Conservation (phyloP, 495 filamentous ascomycete species). For the Penicillium cinerascens region DNA sequence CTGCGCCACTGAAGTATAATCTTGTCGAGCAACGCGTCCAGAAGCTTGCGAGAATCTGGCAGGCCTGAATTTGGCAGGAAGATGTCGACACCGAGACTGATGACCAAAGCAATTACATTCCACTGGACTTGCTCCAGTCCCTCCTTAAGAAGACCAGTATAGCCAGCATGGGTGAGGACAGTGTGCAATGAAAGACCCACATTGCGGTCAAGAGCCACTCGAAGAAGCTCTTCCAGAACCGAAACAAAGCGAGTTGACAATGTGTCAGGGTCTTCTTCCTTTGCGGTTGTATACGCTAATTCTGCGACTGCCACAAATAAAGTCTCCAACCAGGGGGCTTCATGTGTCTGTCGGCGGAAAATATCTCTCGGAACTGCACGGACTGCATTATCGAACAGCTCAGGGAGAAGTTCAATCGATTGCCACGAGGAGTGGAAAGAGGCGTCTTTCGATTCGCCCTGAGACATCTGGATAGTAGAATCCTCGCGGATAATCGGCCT, state of each 20-base stretch:
- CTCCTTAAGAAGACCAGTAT: slow-evolving; percentile 42
- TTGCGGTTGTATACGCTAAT: slow-evolving; percentile 40
- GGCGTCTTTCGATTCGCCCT: background rate
- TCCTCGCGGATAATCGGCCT: slow-evolving; percentile 35
- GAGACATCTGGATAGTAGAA: slow-evolving; percentile 6
- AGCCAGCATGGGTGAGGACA: slow-evolving; percentile 40
- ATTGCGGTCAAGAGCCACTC: slow-evolving; percentile 38
- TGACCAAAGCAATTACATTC: slow-evolving; percentile 56
- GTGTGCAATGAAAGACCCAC: slow-evolving; percentile 44
- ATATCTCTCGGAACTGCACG: slow-evolving; percentile 51
- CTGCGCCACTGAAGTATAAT: slow-evolving; percentile 37
- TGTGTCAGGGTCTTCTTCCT: slow-evolving; percentile 27
- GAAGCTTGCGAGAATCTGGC: slow-evolving; percentile 35
- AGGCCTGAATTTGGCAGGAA: slow-evolving; percentile 57
- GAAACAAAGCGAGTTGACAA: slow-evolving; percentile 34
- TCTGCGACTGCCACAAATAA: slow-evolving; percentile 57
- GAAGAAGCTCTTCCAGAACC: slow-evolving; percentile 40
- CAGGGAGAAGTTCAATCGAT: slow-evolving; percentile 25
- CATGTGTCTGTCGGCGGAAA: slow-evolving; percentile 52
- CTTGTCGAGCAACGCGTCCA: slow-evolving; percentile 42
- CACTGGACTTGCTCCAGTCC: slow-evolving; percentile 50
- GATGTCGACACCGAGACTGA: slow-evolving; percentile 65
- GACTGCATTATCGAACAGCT: slow-evolving; percentile 47
- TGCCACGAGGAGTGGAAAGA: slow-evolving; percentile 26
- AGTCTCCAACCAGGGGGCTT: slow-evolving; percentile 63